phyloP scores from a whole-genome alignment of 176 grass and related monocot species.

The barley (Hordeum vulgare) region MorexV3_pseudomolecules_assembly NC_058521.1:358055500-358055999 shows the following conservation, averaged over 20 bases:
- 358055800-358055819: background rate
- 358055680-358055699: constrained; percentile 8
- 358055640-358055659: background rate
- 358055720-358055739: constrained; percentile 99
- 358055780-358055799: constrained; percentile 13
- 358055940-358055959: constrained; percentile 25
- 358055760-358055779: constrained; percentile 50
- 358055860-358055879: constrained; percentile 40
- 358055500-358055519: background rate
- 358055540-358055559: background rate
- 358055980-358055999: constrained; percentile 59
- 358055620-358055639: background rate
- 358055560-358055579: too few species aligned
- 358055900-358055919: constrained; percentile 40
- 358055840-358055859: constrained; percentile 30
- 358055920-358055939: constrained; percentile 32
- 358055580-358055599: too few species aligned
- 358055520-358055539: background rate
- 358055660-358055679: background rate
- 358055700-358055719: constrained; percentile 95
- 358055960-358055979: constrained; percentile 27
- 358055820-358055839: background rate
- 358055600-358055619: too few species aligned
- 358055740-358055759: constrained; percentile 90
- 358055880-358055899: constrained; percentile 31